phyloP scores from a whole-genome alignment of 1,284 basidiomycete genomes.

The Sutorius eximius region DNA sequence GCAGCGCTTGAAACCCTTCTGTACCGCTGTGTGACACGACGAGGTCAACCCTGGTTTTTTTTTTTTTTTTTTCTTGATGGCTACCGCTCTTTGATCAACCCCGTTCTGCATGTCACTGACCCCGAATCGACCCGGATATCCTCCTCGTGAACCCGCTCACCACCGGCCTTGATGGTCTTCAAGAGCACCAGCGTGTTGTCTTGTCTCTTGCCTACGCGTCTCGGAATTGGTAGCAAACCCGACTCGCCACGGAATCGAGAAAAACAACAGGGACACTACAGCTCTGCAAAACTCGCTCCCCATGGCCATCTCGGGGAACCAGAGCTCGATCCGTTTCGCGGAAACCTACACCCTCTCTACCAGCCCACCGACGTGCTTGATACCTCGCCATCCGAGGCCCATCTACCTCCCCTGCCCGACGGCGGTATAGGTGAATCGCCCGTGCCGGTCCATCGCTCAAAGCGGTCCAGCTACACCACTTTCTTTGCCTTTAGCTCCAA shows the following conservation, averaged over 20 bases:
- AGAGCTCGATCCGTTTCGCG: slow-evolving; percentile 32
- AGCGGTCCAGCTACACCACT: slow-evolving; percentile 50
- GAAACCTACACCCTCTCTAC: slow-evolving; percentile 24
- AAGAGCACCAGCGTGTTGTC: slow-evolving; percentile 24
- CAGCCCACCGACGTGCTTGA: slow-evolving; percentile 8
- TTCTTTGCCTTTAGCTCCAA: slow-evolving; percentile 36
- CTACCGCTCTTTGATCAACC: neutral
- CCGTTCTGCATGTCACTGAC: slow-evolving; percentile 13
- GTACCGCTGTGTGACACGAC: slow-evolving; percentile 20
- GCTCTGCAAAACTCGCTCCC: slow-evolving; percentile 34
- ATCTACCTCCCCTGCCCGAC: slow-evolving; percentile 41
- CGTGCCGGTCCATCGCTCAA: slow-evolving; percentile 37
- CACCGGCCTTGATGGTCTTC: slow-evolving; percentile 29
- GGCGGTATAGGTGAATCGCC: slow-evolving; percentile 66
- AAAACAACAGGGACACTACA: slow-evolving; percentile 11
- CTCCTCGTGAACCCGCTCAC: neutral
- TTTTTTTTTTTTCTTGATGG: neutral
- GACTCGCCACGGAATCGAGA: slow-evolving; percentile 13
- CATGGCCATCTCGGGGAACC: slow-evolving; percentile 53
- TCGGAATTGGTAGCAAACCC: slow-evolving; percentile 15
- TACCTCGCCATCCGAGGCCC: slow-evolving; percentile 27
- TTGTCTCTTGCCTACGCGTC: slow-evolving; percentile 30
- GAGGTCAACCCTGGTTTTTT: slow-evolving; percentile 1
- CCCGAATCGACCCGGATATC: neutral
- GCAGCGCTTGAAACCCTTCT: slow-evolving; percentile 2